Percentiles rank a stretch among this genome's conserved stretches.
Conservation (phyloP, 257 asterid genomes). For the Orobanche coerulescens region DNA sequence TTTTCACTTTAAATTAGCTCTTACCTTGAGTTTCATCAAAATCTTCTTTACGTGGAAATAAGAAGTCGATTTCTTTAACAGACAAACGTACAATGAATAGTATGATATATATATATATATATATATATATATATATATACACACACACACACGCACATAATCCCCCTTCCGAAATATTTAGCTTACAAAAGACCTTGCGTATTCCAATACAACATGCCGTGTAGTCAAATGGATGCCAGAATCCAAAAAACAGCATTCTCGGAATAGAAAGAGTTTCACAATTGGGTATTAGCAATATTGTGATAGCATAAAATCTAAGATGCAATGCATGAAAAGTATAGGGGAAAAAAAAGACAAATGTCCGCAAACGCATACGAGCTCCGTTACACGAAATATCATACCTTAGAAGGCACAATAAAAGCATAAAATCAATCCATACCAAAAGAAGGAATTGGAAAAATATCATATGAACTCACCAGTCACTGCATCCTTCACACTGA, state of each 20-base stretch:
- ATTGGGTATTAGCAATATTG: neutral
- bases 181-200: neutral
- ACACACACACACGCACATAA: conserved; percentile 6
- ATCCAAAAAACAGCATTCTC: neutral
- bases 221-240: conserved; percentile 1
- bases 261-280: neutral
- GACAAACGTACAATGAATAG: conserved; percentile 1
- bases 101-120: neutral
- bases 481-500: conserved; percentile 88
- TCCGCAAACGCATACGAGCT: neutral
- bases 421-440: conserved; percentile 7
- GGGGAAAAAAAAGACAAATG: conserved; percentile 2
- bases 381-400: neutral
- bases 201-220: conserved; percentile 1
- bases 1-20: neutral
- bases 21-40: neutral
- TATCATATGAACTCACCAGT: conserved; percentile 58
- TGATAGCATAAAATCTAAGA: neutral
- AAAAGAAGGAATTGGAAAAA: conserved; percentile 8
- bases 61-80: neutral
- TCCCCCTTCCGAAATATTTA: neutral
- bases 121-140: no score
- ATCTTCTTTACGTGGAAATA: neutral
- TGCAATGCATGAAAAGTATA: neutral
- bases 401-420: neutral